Percentiles rank a stretch among this genome's conserved stretches.
phyloP scores from a whole-genome alignment of 805 yeast genomes.

The Candida peoriensis region DNA sequence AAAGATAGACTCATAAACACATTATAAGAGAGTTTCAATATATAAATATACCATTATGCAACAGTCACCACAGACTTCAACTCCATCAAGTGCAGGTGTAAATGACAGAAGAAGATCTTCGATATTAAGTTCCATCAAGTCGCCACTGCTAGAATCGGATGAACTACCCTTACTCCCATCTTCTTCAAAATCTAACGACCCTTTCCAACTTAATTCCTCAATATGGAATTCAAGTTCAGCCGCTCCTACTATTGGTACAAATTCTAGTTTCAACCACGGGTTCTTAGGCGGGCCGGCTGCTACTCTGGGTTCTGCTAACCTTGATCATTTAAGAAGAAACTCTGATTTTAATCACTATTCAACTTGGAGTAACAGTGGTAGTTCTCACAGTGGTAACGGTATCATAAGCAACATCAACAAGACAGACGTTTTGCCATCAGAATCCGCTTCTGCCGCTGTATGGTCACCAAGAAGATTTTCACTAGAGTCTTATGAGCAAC shows the following conservation, averaged over 20 bases:
- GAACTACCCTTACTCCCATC: conserved; percentile 1
- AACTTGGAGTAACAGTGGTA: conserved; percentile 2
- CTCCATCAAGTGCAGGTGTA: too few species aligned
- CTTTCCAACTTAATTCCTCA: conserved; percentile 13
- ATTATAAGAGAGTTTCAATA: too few species aligned
- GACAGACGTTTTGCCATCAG: too few species aligned
- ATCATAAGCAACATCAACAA: conserved; percentile 1
- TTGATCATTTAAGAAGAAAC: background rate
- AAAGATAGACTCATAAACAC: too few species aligned
- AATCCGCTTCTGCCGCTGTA: too few species aligned
- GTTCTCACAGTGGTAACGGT: background rate
- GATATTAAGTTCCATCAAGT: conserved; percentile 9
- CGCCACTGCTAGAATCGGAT: conserved; percentile 8
- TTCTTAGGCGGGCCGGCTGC: too few species aligned
- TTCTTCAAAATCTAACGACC: conserved; percentile 4
- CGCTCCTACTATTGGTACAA: conserved; percentile 4
- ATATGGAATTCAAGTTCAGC: conserved; percentile 8
- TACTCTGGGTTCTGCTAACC: too few species aligned
- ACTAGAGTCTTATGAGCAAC: conserved; percentile 9
- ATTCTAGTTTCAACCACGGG: too few species aligned
- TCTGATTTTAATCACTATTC: too few species aligned
- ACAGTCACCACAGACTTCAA: too few species aligned
- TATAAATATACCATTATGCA: too few species aligned
- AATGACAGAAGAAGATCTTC: conserved; percentile 12
- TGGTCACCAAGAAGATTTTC: conserved; percentile 17